Evolutionary conservation across 2,329 filamentous ascomycete species (phyloP).

Genomic region (Fusarium secorum): DNA sequence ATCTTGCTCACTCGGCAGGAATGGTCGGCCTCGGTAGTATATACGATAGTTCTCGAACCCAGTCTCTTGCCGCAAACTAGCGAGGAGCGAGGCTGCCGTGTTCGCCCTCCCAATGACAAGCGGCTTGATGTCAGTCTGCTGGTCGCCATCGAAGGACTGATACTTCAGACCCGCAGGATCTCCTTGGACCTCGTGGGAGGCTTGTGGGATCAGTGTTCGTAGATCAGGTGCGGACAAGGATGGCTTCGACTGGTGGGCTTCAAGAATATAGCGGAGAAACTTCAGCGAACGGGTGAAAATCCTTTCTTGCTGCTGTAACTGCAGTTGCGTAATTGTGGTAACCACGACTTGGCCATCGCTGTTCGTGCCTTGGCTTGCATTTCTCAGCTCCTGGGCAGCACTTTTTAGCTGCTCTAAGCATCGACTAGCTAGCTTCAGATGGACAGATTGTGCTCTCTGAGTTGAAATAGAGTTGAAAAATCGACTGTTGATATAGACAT

Average conservation of each 20-base stretch:
- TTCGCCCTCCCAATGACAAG: slow-evolving; percentile 75
- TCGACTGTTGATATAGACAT: slow-evolving; percentile 71
- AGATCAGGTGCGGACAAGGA: slow-evolving; percentile 67
- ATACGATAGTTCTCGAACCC: slow-evolving; percentile 79
- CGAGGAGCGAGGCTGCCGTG: slow-evolving; percentile 73
- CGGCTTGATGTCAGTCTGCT: slow-evolving; percentile 66
- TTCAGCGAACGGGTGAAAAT: slow-evolving; percentile 74
- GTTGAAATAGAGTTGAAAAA: slow-evolving; percentile 60
- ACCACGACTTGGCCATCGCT: slow-evolving; percentile 63
- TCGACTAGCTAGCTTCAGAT: slow-evolving; percentile 75
- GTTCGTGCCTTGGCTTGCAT: slow-evolving; percentile 53
- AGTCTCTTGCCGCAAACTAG: slow-evolving; percentile 71
- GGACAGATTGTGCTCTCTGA: slow-evolving; percentile 62
- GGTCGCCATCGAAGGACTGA: slow-evolving; percentile 72
- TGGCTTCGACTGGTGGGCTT: slow-evolving; percentile 68
- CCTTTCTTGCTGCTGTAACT: slow-evolving; percentile 60
- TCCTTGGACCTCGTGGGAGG: slow-evolving; percentile 64
- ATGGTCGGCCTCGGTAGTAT: slow-evolving; percentile 73
- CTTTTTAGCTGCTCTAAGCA: slow-evolving; percentile 75
- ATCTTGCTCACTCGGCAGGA: slow-evolving; percentile 67
- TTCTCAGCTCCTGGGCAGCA: slow-evolving; percentile 64
- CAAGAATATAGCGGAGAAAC: slow-evolving; percentile 72
- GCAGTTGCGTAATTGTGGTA: slow-evolving; percentile 56
- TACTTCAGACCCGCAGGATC: slow-evolving; percentile 74
- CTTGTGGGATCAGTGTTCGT: slow-evolving; percentile 60